These are phyloP conservation scores for Pseudogymnoascus destructans DNA, from an alignment of 2,329 filamentous ascomycete genomes.

Conservation along the genomic window DNA sequence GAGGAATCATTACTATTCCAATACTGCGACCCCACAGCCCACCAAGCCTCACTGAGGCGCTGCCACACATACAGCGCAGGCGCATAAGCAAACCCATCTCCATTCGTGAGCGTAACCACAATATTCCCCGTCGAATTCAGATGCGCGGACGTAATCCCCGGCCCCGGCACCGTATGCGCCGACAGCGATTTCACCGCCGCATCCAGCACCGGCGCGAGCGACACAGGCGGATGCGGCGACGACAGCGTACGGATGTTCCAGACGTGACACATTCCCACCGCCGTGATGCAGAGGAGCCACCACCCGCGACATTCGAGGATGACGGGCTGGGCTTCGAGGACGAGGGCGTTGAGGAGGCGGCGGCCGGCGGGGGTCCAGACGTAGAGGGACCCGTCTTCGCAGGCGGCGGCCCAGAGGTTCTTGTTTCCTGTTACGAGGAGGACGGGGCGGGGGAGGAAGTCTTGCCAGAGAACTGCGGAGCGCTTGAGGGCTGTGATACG, in stretches of 20 bases:
- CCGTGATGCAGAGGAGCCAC: conserved; percentile 82
- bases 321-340: conserved; percentile 85
- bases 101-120: conserved; percentile 83
- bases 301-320: conserved; percentile 82
- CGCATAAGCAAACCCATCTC: conserved; percentile 86
- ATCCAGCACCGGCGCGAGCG: conserved; percentile 77
- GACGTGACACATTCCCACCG: conserved; percentile 78
- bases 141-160: conserved; percentile 79
- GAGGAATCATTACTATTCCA: conserved; percentile 97
- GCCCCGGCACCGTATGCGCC: conserved; percentile 60
- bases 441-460: conserved; percentile 75
- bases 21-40: conserved; percentile 94
- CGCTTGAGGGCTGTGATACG: conserved; percentile 71
- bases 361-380: conserved; percentile 88
- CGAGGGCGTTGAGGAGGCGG: conserved; percentile 68
- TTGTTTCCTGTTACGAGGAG: conserved; percentile 85
- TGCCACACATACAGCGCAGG: conserved; percentile 84
- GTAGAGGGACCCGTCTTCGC: conserved; percentile 82
- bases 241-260: conserved; percentile 82
- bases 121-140: conserved; percentile 80
- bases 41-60: conserved; percentile 91
- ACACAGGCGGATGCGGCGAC: conserved; percentile 79
- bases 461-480: conserved; percentile 77
- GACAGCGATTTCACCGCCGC: conserved; percentile 69
- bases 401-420: conserved; percentile 83